These are phyloP conservation scores for Coemansia sp. DNA, from an alignment of 192 early-diverging fungal species.

Conservation along the genomic window DNA sequence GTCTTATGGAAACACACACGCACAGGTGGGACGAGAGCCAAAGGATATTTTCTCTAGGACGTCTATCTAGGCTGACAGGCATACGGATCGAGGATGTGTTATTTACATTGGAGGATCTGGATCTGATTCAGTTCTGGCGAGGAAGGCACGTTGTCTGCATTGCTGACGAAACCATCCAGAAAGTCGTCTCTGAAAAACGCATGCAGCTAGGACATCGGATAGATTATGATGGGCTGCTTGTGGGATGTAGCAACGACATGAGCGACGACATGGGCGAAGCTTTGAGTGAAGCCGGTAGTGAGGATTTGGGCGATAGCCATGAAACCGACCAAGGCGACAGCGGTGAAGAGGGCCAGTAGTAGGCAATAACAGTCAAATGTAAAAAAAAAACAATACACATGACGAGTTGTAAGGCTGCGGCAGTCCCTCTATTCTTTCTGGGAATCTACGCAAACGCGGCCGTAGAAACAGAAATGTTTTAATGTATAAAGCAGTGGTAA, in stretches of 20 bases:
- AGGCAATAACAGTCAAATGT: too few species aligned
- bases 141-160: conserved; percentile 48
- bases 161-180: conserved; percentile 34
- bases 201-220: conserved; percentile 40
- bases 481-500: too few species aligned
- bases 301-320: neutral
- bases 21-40: conserved; percentile 22
- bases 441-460: too few species aligned
- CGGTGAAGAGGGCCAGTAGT: too few species aligned
- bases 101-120: conserved; percentile 62
- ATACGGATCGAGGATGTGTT: conserved; percentile 74
- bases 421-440: too few species aligned
- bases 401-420: too few species aligned
- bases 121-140: conserved; percentile 61
- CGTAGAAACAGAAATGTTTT: too few species aligned
- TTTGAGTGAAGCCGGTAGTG: too few species aligned
- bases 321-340: too few species aligned
- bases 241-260: neutral
- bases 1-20: conserved; percentile 2
- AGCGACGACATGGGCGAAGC: too few species aligned
- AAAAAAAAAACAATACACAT: too few species aligned
- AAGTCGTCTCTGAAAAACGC: conserved; percentile 28
- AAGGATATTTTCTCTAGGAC: conserved; percentile 48
- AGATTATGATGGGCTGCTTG: conserved; percentile 28
- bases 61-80: conserved; percentile 59